Evolutionary conservation across 495 filamentous ascomycete species (phyloP).

Genomic region (Aspergillus homomorphus): DNA sequence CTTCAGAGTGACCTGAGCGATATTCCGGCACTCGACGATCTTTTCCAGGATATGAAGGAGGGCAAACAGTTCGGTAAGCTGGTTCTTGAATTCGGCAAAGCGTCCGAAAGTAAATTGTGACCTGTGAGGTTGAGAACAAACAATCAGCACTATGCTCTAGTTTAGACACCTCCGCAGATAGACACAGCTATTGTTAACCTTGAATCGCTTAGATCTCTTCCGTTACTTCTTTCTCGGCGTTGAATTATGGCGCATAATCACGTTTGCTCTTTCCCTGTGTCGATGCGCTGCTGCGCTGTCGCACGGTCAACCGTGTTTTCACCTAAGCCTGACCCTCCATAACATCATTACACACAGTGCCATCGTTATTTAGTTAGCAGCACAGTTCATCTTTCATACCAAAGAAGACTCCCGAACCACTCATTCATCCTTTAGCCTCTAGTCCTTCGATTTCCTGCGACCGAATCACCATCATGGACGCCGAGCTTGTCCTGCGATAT

Average conservation of each 20-base stretch:
- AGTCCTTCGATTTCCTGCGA: neutral
- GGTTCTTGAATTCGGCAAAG: constrained; percentile 55
- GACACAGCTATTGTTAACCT: neutral
- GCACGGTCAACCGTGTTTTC: neutral
- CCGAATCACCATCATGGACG: constrained; percentile 13
- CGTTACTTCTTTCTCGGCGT: neutral
- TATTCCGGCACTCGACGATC: constrained; percentile 58
- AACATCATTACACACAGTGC: neutral
- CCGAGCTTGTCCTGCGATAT: constrained; percentile 19
- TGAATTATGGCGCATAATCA: neutral
- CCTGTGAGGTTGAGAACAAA: neutral
- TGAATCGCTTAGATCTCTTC: neutral
- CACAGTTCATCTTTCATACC: constrained; percentile 12
- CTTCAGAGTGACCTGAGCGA: constrained; percentile 60
- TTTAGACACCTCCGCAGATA: too few relatives aligned
- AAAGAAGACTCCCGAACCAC: constrained; percentile 5
- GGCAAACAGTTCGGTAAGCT: constrained; percentile 79
- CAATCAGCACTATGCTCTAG: neutral
- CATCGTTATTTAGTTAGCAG: constrained; percentile 14
- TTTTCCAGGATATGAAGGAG: constrained; percentile 73
- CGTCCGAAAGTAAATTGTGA: constrained; percentile 44
- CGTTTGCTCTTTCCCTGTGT: constrained; percentile 11
- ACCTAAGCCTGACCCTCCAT: neutral
- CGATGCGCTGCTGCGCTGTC: neutral
- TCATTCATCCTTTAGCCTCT: constrained; percentile 11